phyloP scores from a whole-genome alignment of 805 yeast genomes.

The Cyberlindnera misumaiensis region DNA sequence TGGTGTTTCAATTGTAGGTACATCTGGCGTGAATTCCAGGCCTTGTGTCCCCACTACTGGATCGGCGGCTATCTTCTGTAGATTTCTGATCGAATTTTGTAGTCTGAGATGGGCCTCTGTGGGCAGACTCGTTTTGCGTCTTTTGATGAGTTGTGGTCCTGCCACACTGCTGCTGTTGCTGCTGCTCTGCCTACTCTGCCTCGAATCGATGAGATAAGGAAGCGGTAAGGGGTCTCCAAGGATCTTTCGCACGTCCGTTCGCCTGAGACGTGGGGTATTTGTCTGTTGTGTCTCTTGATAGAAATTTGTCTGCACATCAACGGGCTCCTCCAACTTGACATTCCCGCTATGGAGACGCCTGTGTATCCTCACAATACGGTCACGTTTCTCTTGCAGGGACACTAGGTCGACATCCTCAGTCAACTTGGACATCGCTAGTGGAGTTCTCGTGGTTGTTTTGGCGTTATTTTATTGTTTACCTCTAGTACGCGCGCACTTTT shows the following conservation, averaged over 20 bases:
- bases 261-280: background rate
- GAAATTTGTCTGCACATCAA: background rate
- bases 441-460: background rate
- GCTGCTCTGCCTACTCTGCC: too few species aligned
- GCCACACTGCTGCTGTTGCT: background rate
- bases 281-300: background rate
- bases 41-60: background rate
- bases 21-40: background rate
- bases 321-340: background rate
- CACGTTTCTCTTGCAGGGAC: slow-evolving; percentile 2
- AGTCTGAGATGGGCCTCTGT: slow-evolving; percentile 1
- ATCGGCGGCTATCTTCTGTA: background rate
- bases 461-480: background rate
- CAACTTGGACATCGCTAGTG: background rate
- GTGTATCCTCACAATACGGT: slow-evolving; percentile 11
- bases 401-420: slow-evolving; percentile 1
- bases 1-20: background rate
- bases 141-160: too few species aligned
- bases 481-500: background rate
- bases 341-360: slow-evolving; percentile 8
- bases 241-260: slow-evolving; percentile 3
- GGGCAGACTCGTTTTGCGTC: background rate
- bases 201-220: slow-evolving; percentile 23
- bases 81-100: slow-evolving; percentile 1
- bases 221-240: slow-evolving; percentile 35